These are phyloP conservation scores for Ilyonectria robusta DNA, from an alignment of 2,329 filamentous ascomycete species.

Conservation along the genomic window DNA sequence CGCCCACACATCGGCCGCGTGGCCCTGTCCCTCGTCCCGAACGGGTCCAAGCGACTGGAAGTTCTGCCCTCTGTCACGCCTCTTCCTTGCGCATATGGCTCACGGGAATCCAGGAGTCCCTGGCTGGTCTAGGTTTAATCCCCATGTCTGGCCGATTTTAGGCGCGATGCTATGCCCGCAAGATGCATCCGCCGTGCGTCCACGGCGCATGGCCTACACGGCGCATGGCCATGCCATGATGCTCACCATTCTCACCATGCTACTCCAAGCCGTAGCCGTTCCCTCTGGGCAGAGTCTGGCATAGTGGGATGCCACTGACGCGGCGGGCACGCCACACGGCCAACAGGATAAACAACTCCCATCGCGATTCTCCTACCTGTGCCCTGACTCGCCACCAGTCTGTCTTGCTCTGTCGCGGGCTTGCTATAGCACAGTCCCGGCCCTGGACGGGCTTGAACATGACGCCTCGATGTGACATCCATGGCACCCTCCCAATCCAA, in stretches of 20 bases:
- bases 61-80: not conserved
- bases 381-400: not conserved
- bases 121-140: not conserved
- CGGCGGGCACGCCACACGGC: constrained; percentile 12
- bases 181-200: not conserved
- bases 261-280: not conserved
- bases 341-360: constrained; percentile 3
- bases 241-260: not conserved
- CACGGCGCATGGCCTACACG: no score
- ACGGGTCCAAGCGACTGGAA: not conserved
- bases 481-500: not conserved
- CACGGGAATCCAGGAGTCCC: not conserved
- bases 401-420: not conserved
- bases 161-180: constrained; percentile 2
- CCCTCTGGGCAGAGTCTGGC: not conserved
- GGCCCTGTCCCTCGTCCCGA: not conserved
- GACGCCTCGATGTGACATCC: constrained; percentile 1
- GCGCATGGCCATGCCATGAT: not conserved
- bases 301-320: constrained; percentile 15
- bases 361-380: not conserved
- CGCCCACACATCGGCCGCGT: not conserved
- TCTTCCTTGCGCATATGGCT: constrained; percentile 2
- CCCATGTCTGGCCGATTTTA: constrained; percentile 3
- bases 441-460: not conserved
- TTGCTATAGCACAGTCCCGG: not conserved